Base-by-base conservation (phyloP, 768 basidiomycete species). In the Amanita inopinata region DNA sequence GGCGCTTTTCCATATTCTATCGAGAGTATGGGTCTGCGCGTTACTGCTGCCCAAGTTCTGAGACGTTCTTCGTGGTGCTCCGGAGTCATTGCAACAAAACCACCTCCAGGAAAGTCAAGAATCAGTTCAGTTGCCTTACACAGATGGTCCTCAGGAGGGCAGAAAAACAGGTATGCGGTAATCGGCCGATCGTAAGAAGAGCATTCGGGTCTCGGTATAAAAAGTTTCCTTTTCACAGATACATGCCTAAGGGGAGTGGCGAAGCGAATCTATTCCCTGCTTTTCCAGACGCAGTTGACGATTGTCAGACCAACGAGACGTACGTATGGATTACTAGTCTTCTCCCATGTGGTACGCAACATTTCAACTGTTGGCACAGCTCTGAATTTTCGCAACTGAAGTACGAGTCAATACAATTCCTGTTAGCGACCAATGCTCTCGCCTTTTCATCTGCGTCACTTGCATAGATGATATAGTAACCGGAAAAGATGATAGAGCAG, bases 1-100 rank as follows among this genome's bases (percentile, higher is more conserved):
- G 93, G 92, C 17, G 92, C 87, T 63, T 98, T 99, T 24, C 92
- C 90, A 59, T 98, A 98, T 48, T 98, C 90, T 34, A 98, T 73
- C 8, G 87, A 72, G 28, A 98, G 64, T 2, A 97, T 75, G 10
- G 87, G 85, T 54, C 78, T 80, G 9, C 82, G 74, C 0, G 87
- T 89, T 36, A 68, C 70, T 23, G 76, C 64, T 3, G 92, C 85
- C 94, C 96, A 98, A 51, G 73, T 70, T 40, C 87, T 70, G 43
- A 97, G 68, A 10, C 96, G 74, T 57, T 98, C 94, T 62, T 96
- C 94, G 51, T 99, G 96, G 60, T 97, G 92, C 53, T 89, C 84
- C 2, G 96, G 96, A 4, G 74, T 76, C 92, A 98, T 96, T 17
- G 90, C 86, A 38, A 98, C 82, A 59, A 97, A 99, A 0, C 96